Evolutionary conservation across 2,329 filamentous ascomycete genomes (phyloP).

Genomic region (Helicocarpus griseus): DNA sequence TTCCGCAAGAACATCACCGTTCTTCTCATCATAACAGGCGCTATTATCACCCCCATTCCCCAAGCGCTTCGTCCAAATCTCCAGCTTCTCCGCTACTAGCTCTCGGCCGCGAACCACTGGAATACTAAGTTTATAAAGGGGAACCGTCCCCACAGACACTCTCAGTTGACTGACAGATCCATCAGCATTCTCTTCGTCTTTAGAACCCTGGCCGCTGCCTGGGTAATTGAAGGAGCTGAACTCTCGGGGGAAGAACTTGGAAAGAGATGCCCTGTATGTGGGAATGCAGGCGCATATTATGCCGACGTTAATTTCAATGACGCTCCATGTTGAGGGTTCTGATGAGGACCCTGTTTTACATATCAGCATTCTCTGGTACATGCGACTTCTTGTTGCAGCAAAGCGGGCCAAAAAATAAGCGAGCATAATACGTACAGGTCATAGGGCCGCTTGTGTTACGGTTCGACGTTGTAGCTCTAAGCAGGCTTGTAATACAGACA

Average conservation of each 20-base stretch:
- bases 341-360: neutral
- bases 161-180: neutral
- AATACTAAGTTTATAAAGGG: neutral
- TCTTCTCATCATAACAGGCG: neutral
- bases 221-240: conserved; percentile 7
- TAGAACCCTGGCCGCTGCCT: neutral
- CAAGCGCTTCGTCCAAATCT: neutral
- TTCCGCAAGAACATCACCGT: neutral
- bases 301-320: conserved; percentile 26
- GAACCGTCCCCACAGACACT: neutral
- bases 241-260: conserved; percentile 13
- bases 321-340: conserved; percentile 22
- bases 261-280: conserved; percentile 22
- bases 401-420: neutral
- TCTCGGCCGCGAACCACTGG: neutral
- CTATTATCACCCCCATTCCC: neutral
- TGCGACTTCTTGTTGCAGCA: neutral
- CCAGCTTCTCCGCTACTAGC: neutral
- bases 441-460: neutral
- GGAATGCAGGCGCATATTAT: conserved; percentile 31
- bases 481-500: conserved; percentile 21
- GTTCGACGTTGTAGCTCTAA: conserved; percentile 24
- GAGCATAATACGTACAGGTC: neutral
- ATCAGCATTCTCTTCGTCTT: neutral
- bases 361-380: neutral